Conservation (phyloP, 768 basidiomycete genomes). For the Mycena metata region DNA sequence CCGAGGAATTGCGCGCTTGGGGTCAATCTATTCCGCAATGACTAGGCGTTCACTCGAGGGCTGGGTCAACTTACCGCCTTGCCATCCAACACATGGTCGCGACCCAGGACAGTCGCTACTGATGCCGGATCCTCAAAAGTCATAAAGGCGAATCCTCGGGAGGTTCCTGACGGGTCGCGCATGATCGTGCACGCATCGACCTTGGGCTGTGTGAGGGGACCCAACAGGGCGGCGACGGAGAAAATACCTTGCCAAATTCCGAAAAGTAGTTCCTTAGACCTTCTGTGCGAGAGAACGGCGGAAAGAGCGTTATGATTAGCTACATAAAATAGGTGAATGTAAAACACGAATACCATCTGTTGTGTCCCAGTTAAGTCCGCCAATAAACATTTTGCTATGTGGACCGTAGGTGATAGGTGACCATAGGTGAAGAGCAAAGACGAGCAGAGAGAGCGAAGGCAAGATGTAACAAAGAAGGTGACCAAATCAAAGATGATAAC, state of each 20-base stretch:
- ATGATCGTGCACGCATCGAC: constrained; percentile 89
- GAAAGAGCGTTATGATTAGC: constrained; percentile 52
- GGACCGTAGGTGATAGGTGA: constrained; percentile 39
- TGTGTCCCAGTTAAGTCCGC: constrained; percentile 92
- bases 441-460: constrained; percentile 35
- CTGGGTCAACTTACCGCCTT: constrained; percentile 68
- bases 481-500: constrained; percentile 33
- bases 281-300: constrained; percentile 53
- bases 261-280: constrained; percentile 79
- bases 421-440: constrained; percentile 40
- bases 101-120: constrained; percentile 74
- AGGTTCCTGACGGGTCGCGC: constrained; percentile 82
- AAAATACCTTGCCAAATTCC: constrained; percentile 78
- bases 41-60: not conserved
- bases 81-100: constrained; percentile 81
- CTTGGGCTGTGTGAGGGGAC: constrained; percentile 48
- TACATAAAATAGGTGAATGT: constrained; percentile 47
- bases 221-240: constrained; percentile 19
- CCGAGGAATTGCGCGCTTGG: constrained; percentile 88
- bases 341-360: constrained; percentile 78
- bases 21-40: constrained; percentile 71
- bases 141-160: constrained; percentile 87
- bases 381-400: constrained; percentile 91
- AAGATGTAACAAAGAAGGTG: constrained; percentile 39
- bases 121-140: constrained; percentile 80